These are phyloP conservation scores for Exobasidium cylindrosporum DNA, from an alignment of 1,284 basidiomycete genomes.

Conservation along the genomic window DNA sequence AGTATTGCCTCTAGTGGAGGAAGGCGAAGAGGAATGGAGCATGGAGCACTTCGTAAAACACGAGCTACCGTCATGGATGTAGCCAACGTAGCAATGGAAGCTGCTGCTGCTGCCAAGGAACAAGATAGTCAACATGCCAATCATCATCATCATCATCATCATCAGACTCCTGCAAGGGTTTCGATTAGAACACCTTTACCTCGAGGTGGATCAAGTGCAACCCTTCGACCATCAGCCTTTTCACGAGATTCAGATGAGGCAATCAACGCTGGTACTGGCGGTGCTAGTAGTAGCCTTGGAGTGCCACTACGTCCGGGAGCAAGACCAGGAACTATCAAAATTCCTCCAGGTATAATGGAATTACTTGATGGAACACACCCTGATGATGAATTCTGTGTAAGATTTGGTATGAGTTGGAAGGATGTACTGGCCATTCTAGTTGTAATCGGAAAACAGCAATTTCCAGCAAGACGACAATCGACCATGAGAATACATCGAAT, in stretches of 20 bases:
- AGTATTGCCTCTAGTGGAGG: conserved; percentile 4
- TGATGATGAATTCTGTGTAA: conserved; percentile 82
- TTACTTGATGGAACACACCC: conserved; percentile 83
- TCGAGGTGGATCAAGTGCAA: neutral
- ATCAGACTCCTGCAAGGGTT: neutral
- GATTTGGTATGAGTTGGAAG: conserved; percentile 78
- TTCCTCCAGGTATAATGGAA: conserved; percentile 61
- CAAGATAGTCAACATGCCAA: conserved; percentile 1
- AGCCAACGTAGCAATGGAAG: conserved; percentile 35
- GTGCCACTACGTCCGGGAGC: neutral
- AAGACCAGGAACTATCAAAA: neutral
- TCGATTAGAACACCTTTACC: conserved; percentile 1
- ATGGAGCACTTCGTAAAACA: conserved; percentile 26
- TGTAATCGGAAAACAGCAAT: neutral
- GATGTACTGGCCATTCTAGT: conserved; percentile 72
- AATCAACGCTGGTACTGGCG: neutral
- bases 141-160: neutral
- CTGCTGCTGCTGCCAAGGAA: conserved; percentile 1
- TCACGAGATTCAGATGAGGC: neutral
- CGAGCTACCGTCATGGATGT: conserved; percentile 47
- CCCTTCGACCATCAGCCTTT: neutral
- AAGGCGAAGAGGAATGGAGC: conserved; percentile 10
- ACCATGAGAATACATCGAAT: neutral
- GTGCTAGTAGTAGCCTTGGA: neutral
- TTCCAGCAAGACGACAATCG: neutral